Evolutionary conservation across 2,329 filamentous ascomycete genomes (phyloP), one percentile per base, ranked within the genome.

Genomic region (Hypoxylon sp.): DNA sequence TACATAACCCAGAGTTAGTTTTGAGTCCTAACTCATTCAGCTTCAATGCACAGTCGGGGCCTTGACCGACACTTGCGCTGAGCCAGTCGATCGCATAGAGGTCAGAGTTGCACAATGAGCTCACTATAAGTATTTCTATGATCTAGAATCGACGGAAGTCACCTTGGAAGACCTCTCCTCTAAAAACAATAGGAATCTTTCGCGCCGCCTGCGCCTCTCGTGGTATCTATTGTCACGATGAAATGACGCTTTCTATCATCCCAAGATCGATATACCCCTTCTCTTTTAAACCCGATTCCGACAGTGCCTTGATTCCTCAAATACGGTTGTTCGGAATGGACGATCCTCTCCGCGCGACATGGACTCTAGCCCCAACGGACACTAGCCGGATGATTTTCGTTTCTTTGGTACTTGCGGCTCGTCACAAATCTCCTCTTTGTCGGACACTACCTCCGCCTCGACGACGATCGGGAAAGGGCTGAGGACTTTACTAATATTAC

Each of bases 401-500:
- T 75, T 75, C 71, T 74, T 76, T 24, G 70, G 64, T 48, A 71
- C 45, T 24, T 73, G 69, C 32, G 75, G 75, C 61, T 74, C 70
- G 20, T 77, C 76, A 58, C 71, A 72, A 28, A 77, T 72, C 54
- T 77, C 75, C 73, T 83, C 81, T 68, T 79, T 77, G 68, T 87
- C 85, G 1, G 84, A 83, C 59, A 87, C 76, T 44, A 90, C 82
- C 68, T 87, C 83, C 9, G 85, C 78, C 52, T 80, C 84, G 57
- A 81, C 81, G 14, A 90, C 86, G 11, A 87, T 82, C 1, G 88
- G 90, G 79, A 89, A 91, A 3, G 89, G 88, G 33, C 87, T 89
- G 56, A 92, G 82, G 16, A 91, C 88, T 74, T 88, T 87, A 73
- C 82, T 86, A 71, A 92, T 90, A 70, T 91, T 86, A 49, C 89